Base-by-base conservation (phyloP, 306 rosid genomes). In the Vachellia pachyceras region DNA sequence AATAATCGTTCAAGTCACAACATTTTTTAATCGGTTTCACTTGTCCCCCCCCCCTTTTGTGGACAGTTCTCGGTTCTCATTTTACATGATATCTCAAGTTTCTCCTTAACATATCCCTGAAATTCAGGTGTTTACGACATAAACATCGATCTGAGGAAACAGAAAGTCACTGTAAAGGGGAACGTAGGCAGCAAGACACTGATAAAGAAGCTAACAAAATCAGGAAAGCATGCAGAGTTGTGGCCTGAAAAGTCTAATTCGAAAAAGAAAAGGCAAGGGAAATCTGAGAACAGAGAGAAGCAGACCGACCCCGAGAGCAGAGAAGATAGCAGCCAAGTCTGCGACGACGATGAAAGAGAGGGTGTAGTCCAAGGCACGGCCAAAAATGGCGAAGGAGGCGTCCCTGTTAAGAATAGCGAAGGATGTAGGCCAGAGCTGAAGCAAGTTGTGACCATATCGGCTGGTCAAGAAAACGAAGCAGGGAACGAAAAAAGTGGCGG, bases 181-280 rank as follows among this genome's bases (percentile, higher is more conserved):
- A 85, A 81, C 73, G 88, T 90, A 8, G 88, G 87, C 63, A 69
- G 85, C 5, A 88, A 88, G 29, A 85, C 89, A 15, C 45, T 95
- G 89, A 90, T 92, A 1, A 92, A 82, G 69, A 89, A 64, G 39
- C 17, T 95, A 29, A 42, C 52, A 6, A 89, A 87, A 74, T 64
- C 90, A 6, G 93, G 92, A 5, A 92, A 84, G 55, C 95, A 82
- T 41, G 97, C 93, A 6, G 97, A 95, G 74, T 57, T 90, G 18
- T 91, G 97, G 98, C 97, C 97, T 2, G 87, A 88, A 36, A 86
- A 80, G 7, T 41, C 71, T 0, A 83, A 33, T 7, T 76, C 47
- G 33, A 91, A 85, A 23, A 69, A 86, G 82, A 91, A 91, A 50
- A 86, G 84, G 65, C 54, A 44, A 63, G 64, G 20, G 20, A 85